Evolutionary conservation across 768 basidiomycete genomes (phyloP).

Genomic region (Trichaptum fuscoviolaceum): DNA sequence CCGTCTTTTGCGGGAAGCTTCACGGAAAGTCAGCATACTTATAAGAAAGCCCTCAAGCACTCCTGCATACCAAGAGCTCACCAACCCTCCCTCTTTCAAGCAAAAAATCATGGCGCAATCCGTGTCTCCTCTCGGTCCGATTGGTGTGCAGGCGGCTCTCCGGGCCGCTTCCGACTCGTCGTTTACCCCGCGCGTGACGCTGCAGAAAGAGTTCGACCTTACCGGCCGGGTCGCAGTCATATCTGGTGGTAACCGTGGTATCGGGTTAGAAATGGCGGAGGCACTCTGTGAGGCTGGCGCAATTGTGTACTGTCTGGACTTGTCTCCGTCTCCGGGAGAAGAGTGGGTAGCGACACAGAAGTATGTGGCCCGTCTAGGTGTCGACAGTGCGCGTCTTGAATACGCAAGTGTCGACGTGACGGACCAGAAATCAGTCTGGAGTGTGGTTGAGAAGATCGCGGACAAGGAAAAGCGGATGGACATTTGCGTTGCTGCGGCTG

Average conservation of each 20-base stretch:
- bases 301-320: conserved; percentile 64
- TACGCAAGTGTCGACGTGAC: conserved; percentile 64
- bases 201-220: conserved; percentile 56
- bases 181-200: conserved; percentile 37
- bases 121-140: conserved; percentile 49
- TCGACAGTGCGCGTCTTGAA: conserved; percentile 38
- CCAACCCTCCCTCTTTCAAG: not conserved
- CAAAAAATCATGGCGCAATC: conserved; percentile 25
- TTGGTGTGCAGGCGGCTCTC: conserved; percentile 59
- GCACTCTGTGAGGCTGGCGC: conserved; percentile 71
- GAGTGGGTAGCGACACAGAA: conserved; percentile 54
- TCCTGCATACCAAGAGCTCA: not conserved
- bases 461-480: conserved; percentile 71
- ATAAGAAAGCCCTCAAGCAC: not conserved
- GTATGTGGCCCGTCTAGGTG: conserved; percentile 43
- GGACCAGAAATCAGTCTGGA: conserved; percentile 58
- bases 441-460: conserved; percentile 50
- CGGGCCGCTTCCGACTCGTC: conserved; percentile 32
- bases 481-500: conserved; percentile 74
- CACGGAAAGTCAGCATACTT: not conserved
- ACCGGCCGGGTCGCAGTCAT: conserved; percentile 34
- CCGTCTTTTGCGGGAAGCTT: not conserved
- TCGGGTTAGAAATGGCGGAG: conserved; percentile 80
- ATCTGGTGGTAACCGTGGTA: conserved; percentile 40
- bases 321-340: conserved; percentile 47